Base-by-base conservation (phyloP, 1,284 basidiomycete genomes). In the Pascua guehoae region DNA sequence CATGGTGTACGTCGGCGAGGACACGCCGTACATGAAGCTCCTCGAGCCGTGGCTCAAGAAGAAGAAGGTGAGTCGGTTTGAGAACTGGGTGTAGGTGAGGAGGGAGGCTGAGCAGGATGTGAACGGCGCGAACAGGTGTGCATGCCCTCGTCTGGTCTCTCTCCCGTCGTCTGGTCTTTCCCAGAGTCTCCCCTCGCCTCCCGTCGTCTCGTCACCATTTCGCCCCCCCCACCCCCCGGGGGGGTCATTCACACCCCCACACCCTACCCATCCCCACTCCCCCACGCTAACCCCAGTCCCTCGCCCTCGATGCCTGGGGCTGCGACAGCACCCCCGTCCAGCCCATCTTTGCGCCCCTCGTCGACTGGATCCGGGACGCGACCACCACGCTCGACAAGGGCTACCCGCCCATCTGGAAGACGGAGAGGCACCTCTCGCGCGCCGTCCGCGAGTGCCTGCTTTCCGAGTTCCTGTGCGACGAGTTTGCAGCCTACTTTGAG, bases 251-350 rank as follows among this genome's bases (percentile, higher is more conserved):
- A n/a, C n/a, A n/a, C 24, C 24, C 24, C 24, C 24, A 32, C 24
- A 32, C 24, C 24, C 24, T 32, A 7, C 24, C 24, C 24, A 32
- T 7, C 24, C 24, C 24, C 24, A 32, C 24, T 32, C 24, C 24
- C 24, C 3, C 3, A 32, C 24, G 4, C 24, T 32, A 32, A 5
- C 24, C 24, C 24, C 18, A 86, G 72, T 78, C 80, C 16, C 80
- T 87, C 36, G 86, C 85, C 0, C 79, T 82, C 17, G 85, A 87
- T 66, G 81, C 84, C 4, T 87, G 86, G 86, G 86, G 86, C n/a
- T 58, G 54, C 24, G 73, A 73, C 57, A 65, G 67, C 45, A 60
- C 50, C 5, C 54, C 58, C 82, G 46, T 87, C 56, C 79, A 81
- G 57, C 76, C 81, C 60, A 73, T 84, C 38, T 88, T 86, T 72